Conservation (phyloP, 805 yeast genomes). For the Metschnikowia aberdeeniae region DNA sequence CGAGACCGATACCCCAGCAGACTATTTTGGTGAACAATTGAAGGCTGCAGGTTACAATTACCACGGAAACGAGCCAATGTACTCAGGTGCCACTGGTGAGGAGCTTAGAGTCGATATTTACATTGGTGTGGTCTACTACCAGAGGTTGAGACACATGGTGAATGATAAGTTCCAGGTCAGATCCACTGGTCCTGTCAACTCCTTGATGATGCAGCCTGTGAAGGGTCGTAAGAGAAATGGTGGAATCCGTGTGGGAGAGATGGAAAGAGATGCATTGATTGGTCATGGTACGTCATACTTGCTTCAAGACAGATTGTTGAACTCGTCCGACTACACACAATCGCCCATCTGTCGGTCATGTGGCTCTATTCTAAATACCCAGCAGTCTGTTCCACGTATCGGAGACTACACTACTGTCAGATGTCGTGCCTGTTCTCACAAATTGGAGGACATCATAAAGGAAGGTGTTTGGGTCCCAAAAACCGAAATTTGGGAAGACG, state of each 20-base stretch:
- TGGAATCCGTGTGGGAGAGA: constrained; percentile 99
- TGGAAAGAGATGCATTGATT: constrained; percentile 98
- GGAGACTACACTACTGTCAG: constrained; percentile 75
- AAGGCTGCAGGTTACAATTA: constrained; percentile 86
- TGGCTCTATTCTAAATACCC: constrained; percentile 89
- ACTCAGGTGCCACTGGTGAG: constrained; percentile 97
- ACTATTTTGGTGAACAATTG: constrained; percentile 93
- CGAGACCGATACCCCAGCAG: constrained; percentile 94
- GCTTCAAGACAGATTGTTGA: constrained; percentile 89
- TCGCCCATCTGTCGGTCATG: constrained; percentile 86
- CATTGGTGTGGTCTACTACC: constrained; percentile 95
- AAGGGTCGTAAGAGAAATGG: constrained; percentile 98
- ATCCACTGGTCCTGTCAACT: constrained; percentile 96
- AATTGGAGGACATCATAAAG: constrained; percentile 53
- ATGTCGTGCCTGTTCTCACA: constrained; percentile 87
- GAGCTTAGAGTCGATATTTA: constrained; percentile 94
- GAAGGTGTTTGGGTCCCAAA: constrained; percentile 53
- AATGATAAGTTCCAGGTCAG: constrained; percentile 99
- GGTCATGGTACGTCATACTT: constrained; percentile 97
- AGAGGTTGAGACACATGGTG: constrained; percentile 98
- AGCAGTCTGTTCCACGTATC: constrained; percentile 84
- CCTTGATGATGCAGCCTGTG: constrained; percentile 98
- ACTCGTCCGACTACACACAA: constrained; percentile 94
- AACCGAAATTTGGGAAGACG: constrained; percentile 92
- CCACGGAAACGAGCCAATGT: constrained; percentile 98